Evolutionary conservation across 495 filamentous ascomycete species (phyloP), one percentile per base, ranked within the genome.

Genomic region (Trichoderma virens): DNA sequence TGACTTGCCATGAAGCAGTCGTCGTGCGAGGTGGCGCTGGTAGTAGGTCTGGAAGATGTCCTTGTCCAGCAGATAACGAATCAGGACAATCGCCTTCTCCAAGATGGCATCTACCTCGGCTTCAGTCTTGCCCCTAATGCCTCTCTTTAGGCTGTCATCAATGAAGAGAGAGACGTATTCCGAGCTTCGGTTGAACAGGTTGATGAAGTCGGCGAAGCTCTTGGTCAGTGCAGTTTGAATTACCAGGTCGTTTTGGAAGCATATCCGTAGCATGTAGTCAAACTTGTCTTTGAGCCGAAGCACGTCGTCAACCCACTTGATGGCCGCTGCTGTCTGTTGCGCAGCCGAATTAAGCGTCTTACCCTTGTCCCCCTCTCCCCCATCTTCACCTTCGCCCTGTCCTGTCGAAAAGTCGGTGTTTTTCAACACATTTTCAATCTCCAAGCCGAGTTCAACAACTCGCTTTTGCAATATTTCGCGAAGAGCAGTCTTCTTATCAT

Each of bases 11-110:
- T 91, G 90, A 25, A 99, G 78, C 45, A 99, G 76, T 16, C 95
- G 84, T 62, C 88, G 85, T 35, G 90, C 91, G 0, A 99, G 82
- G 77, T 99, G 94, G 72, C 96, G 98, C 79, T 98, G 97, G 78
- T 98, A 98, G 75, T 99, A 98, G 2, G 90, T 82, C 74, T 99
- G 95, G 65, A 98, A 99, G 68, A 96, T 85, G 73, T 98, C 95
- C 75, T 96, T 93, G 67, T 97, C 93, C 34, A 85, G 81, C 45
- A 99, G 80, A 62, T 96, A 96, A 32, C 91, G 85, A 34, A 99
- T 76, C 4, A 98, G 80, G 0, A 85, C 87, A 65, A 96, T 93
- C 14, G 93, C 92, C 70, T 96, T 96, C 61, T 97, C 92, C 6
- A 99, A 80, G 6, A 96, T 83, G 11, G 72, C 69, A 70, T 99